phyloP scores from a whole-genome alignment of 1,284 basidiomycete species.

The Albatrellus sp. region DNA sequence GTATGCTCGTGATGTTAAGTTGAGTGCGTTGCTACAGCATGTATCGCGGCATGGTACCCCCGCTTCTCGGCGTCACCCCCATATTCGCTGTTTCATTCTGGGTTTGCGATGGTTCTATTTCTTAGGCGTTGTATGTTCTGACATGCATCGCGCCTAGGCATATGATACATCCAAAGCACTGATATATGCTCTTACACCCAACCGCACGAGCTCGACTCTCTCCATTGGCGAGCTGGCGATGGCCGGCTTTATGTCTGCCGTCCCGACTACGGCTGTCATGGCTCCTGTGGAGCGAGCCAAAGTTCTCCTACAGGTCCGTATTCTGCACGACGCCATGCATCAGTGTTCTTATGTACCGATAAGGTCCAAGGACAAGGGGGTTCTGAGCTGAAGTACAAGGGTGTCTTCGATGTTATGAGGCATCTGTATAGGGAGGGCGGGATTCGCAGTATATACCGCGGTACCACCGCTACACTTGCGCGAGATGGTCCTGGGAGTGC shows the following conservation, averaged over 20 bases:
- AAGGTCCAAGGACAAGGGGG: constrained; percentile 86
- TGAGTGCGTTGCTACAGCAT: constrained; percentile 34
- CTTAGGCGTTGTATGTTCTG: not conserved
- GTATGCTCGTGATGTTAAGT: not conserved
- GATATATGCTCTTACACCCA: constrained; percentile 62
- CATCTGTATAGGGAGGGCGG: constrained; percentile 95
- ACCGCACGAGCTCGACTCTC: constrained; percentile 52
- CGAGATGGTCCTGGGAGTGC: constrained; percentile 96
- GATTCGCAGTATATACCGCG: constrained; percentile 84
- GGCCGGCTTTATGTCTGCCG: constrained; percentile 90
- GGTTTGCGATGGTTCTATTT: constrained; percentile 38
- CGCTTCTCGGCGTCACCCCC: constrained; percentile 91
- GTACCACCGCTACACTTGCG: constrained; percentile 84
- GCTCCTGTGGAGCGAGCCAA: constrained; percentile 97
- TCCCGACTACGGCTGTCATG: constrained; percentile 87
- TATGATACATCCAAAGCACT: constrained; percentile 92
- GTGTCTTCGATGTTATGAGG: constrained; percentile 83
- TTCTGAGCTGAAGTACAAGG: constrained; percentile 69
- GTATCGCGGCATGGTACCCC: constrained; percentile 95
- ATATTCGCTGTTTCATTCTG: constrained; percentile 99
- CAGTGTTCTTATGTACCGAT: constrained; percentile 3
- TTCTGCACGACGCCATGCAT: not conserved
- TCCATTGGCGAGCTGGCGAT: constrained; percentile 78
- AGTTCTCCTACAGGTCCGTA: constrained; percentile 75
- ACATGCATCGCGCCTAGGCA: constrained; percentile 36